Base-by-base conservation (phyloP, 192 early-diverging fungal genomes). In the Linnemannia exigua region DNA sequence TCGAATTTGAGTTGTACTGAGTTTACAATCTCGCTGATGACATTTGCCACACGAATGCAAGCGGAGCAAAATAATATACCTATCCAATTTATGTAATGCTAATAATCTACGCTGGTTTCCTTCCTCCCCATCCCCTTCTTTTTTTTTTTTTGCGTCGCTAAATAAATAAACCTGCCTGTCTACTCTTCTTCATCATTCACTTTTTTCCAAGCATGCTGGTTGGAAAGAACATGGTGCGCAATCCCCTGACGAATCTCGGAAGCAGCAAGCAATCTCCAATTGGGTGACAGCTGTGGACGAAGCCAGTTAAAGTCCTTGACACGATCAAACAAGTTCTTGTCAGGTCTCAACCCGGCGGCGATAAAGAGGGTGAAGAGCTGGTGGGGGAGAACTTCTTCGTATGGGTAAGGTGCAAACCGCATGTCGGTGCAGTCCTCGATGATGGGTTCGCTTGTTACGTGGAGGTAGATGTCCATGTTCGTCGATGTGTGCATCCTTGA, bases 291-390 rank as follows among this genome's bases (percentile, higher is more conserved):
- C 72, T 93, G 92, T 54, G 95, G 90, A 61, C 89, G 92, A 35
- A 97, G 87, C 97, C 97, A 98, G 81, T 96, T 97, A 79, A 97
- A 97, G 79, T 98, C 97, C 72, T 98, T 95, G 22, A 97, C 94
- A 6, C 84, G 75, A 61, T 89, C 84, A 80, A 88, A 95, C 54
- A 89, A 84, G 76, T 91, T 94, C 15, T 79, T 79, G 14, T 75
- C 79, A 9, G 74, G 76, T 44, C 80, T 79, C 22, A 90, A 37
- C 33, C 87, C 73, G 2, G 74, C 76, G 19, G 46, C 80, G 2
- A 76, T 76, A 67, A 78, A 84, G 12, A 80, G 66, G 1, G 63
- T 66, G 17, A 38, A 69, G 35, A 91, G 83, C 5, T 54, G 58
- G 37, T 47, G 28, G 22, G 48, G 44, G 20, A 75, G 74, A 7